A percentile compares a stretch with the other conserved stretches of the same genome.
phyloP scores from a whole-genome alignment of 345 rosid genomes.

The Pugionium cornutum region DNA sequence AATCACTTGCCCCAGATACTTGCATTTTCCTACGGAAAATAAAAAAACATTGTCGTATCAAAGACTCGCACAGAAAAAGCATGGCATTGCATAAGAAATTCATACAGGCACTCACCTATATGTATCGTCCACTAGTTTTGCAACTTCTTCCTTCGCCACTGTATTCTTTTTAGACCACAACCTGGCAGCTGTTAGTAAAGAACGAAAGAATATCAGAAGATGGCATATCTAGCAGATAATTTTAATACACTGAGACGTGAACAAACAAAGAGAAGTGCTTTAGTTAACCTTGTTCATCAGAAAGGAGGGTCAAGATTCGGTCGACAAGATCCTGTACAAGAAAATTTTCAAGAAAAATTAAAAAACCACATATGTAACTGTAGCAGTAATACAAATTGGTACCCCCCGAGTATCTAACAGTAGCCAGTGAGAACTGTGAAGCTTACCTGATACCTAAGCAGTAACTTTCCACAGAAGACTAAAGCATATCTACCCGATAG shows the following conservation, averaged over 20 bases:
- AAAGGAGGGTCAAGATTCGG: constrained; percentile 62
- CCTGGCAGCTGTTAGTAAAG: constrained; percentile 57
- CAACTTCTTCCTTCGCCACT: constrained; percentile 77
- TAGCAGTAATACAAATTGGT: constrained; percentile 1
- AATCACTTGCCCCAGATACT: constrained; percentile 82
- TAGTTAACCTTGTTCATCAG: constrained; percentile 73
- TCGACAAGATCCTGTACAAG: constrained; percentile 80
- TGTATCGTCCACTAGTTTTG: constrained; percentile 84
- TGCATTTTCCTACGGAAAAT: constrained; percentile 74
- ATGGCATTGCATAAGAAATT: not conserved
- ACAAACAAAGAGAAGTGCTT: constrained; percentile 11
- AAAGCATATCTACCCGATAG: constrained; percentile 12
- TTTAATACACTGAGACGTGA: constrained; percentile 9
- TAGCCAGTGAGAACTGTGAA: too few relatives aligned
- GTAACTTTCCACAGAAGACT: constrained; percentile 8
- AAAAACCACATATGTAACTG: not conserved
- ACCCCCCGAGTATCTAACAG: too few relatives aligned
- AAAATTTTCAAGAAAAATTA: constrained; percentile 4
- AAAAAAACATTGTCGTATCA: constrained; percentile 1
- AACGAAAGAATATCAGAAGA: constrained; percentile 20
- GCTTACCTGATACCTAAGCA: not conserved
- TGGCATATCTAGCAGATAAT: constrained; percentile 8
- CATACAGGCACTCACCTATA: constrained; percentile 57
- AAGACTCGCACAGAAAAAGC: not conserved
- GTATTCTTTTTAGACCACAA: constrained; percentile 69